phyloP scores from a whole-genome alignment of 2,329 filamentous ascomycete species.

The Zymoseptoria pseudotritici region DNA sequence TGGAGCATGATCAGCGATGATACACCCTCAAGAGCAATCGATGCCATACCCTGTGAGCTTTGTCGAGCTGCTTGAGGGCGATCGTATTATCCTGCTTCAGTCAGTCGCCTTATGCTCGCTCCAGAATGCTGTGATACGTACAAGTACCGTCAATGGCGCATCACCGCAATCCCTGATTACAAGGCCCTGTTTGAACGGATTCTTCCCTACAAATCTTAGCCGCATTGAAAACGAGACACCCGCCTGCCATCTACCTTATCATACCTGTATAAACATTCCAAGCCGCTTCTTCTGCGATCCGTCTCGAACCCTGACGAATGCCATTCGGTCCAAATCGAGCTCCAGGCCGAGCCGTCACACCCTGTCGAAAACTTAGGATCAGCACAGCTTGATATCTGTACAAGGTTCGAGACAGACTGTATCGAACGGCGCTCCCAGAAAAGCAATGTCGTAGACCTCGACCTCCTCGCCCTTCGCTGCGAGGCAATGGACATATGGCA shows the following conservation, averaged over 20 bases:
- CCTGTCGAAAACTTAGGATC: conserved; percentile 22
- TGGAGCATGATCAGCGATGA: conserved; percentile 14
- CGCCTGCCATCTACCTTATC: conserved; percentile 25
- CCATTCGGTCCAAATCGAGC: conserved; percentile 47
- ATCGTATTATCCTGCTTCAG: conserved; percentile 43
- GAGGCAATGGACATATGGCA: conserved; percentile 44
- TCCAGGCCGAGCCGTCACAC: conserved; percentile 46
- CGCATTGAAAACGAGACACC: not conserved
- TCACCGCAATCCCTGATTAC: conserved; percentile 82
- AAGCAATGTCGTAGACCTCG: conserved; percentile 42
- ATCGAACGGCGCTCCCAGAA: conserved; percentile 44
- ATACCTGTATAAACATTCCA: conserved; percentile 46
- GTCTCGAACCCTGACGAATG: conserved; percentile 38
- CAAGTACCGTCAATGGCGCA: conserved; percentile 53
- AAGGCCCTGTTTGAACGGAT: conserved; percentile 7
- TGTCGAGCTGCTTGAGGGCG: conserved; percentile 47
- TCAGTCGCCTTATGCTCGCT: not conserved
- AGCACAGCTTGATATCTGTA: not conserved
- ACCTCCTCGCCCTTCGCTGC: conserved; percentile 27
- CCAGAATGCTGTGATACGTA: conserved; percentile 1
- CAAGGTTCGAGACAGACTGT: conserved; percentile 28
- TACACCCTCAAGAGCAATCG: not conserved
- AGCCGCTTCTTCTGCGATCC: conserved; percentile 36
- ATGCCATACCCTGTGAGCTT: conserved; percentile 41
- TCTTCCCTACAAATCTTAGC: conserved; percentile 13